A percentile compares a stretch with the other conserved stretches of the same genome.
Conservation (phyloP, 805 yeast genomes). For the Schwanniomyces yamadae region DNA sequence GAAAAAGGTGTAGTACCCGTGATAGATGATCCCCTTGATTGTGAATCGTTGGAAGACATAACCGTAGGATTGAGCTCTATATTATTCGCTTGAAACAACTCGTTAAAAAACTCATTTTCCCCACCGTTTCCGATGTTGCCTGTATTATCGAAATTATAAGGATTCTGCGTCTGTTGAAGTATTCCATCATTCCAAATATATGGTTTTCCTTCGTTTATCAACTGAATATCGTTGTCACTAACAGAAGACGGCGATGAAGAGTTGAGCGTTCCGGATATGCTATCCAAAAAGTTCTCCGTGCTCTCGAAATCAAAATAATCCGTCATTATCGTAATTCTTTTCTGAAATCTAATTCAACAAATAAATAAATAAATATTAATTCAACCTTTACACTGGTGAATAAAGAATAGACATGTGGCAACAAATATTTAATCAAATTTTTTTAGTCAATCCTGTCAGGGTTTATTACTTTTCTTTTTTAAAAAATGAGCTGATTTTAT, state of each 20-base stretch:
- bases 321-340: too few species aligned
- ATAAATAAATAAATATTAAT: too few species aligned
- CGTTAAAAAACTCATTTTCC: constrained; percentile 4
- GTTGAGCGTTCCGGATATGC: constrained; percentile 24
- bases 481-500: constrained; percentile 4
- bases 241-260: constrained; percentile 19
- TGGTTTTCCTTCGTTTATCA: not conserved
- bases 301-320: constrained; percentile 25
- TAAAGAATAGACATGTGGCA: too few species aligned
- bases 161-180: constrained; percentile 4
- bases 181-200: constrained; percentile 1
- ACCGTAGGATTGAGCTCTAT: constrained; percentile 9
- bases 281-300: constrained; percentile 29
- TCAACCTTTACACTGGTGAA: too few species aligned
- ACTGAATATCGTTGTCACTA: constrained; percentile 16
- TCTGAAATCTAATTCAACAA: too few species aligned
- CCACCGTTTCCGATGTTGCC: not conserved
- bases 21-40: constrained; percentile 13
- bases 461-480: not conserved
- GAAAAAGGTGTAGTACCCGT: constrained; percentile 21
- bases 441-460: not conserved
- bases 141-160: constrained; percentile 1
- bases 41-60: constrained; percentile 15
- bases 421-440: too few species aligned
- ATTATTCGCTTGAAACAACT: not conserved